phyloP scores from a whole-genome alignment of 2,329 filamentous ascomycete species.

The Dryadomyces sulphureus region DNA sequence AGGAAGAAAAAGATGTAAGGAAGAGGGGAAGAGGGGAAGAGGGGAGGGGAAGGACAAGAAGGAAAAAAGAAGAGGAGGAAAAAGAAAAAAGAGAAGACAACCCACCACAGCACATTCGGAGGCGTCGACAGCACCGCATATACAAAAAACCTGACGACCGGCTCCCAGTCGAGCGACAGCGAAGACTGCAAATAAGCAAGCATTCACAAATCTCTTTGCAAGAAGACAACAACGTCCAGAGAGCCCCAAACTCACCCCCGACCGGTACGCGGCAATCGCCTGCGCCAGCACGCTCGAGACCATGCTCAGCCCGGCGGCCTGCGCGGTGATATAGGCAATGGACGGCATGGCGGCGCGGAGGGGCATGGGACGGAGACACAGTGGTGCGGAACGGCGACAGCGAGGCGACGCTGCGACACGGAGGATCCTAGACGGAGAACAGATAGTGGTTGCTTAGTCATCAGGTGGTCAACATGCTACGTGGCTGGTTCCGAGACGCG shows the following conservation, averaged over 20 bases:
- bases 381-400: no score
- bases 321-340: slow-evolving; percentile 45
- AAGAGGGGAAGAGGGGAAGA: background rate
- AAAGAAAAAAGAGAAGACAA: background rate
- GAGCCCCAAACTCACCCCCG: no score
- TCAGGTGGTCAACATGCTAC: no score
- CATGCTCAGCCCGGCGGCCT: slow-evolving; percentile 49
- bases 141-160: slow-evolving; percentile 62
- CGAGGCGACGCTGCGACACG: no score
- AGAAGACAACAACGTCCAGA: slow-evolving; percentile 21
- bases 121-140: slow-evolving; percentile 62
- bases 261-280: slow-evolving; percentile 46
- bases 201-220: background rate
- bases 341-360: slow-evolving; percentile 19
- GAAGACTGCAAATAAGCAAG: slow-evolving; percentile 27
- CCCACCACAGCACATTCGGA: slow-evolving; percentile 69
- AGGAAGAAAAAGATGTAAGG: no score
- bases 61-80: background rate
- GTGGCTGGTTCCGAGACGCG: no score
- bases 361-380: background rate
- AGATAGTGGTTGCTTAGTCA: no score
- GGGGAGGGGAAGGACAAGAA: no score
- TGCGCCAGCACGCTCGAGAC: slow-evolving; percentile 64
- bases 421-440: no score
- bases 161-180: slow-evolving; percentile 47